Percentiles rank a stretch among this genome's conserved stretches.
phyloP scores from a whole-genome alignment of 2,329 filamentous ascomycete genomes.

The Fusarium sp. region DNA sequence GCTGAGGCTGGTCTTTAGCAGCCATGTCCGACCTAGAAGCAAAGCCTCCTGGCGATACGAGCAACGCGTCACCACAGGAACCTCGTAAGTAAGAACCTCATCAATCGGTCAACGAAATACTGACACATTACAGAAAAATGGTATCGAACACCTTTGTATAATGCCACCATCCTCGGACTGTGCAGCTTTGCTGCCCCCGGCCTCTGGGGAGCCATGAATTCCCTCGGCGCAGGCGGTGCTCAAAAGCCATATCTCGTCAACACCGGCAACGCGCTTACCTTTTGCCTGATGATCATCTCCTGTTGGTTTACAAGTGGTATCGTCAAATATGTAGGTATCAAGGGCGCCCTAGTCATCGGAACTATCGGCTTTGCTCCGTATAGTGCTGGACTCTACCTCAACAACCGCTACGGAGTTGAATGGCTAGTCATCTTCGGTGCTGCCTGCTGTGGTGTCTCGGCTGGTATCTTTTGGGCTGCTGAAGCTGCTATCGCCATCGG shows the following conservation, averaged over 20 bases:
- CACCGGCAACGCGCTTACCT: constrained; percentile 66
- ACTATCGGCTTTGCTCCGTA: constrained; percentile 62
- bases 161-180: constrained; percentile 49
- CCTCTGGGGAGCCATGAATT: constrained; percentile 51
- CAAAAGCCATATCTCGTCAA: constrained; percentile 77
- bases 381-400: constrained; percentile 60
- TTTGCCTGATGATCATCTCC: constrained; percentile 62
- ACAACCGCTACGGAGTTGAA: constrained; percentile 60
- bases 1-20: neutral
- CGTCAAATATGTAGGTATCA: constrained; percentile 49
- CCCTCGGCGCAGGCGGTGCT: constrained; percentile 61
- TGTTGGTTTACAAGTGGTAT: constrained; percentile 64
- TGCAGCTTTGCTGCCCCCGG: constrained; percentile 50
- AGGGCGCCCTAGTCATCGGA: constrained; percentile 58
- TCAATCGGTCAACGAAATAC: neutral
- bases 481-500: constrained; percentile 62
- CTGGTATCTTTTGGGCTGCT: constrained; percentile 56
- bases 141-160: constrained; percentile 48
- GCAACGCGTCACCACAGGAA: neutral
- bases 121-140: constrained; percentile 38
- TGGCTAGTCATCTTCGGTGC: constrained; percentile 63
- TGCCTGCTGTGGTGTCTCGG: constrained; percentile 58
- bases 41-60: neutral
- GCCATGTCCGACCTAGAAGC: constrained; percentile 1
- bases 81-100: constrained; percentile 2